Base-by-base conservation (phyloP, 345 rosid species). In the Turnera subulata region DNA sequence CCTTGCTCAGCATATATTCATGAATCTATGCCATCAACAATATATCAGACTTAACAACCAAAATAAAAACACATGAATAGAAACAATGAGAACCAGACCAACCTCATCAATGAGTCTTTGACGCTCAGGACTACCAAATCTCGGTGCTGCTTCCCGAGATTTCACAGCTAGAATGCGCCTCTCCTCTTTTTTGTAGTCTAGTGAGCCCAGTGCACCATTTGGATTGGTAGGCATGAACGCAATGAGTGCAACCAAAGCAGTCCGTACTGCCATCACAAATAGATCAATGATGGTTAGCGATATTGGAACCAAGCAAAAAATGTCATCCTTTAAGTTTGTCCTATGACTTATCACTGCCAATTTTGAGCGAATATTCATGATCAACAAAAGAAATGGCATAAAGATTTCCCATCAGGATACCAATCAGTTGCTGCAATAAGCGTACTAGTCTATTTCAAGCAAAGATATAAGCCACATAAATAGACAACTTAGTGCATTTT, bases 211-310 rank as follows among this genome's bases (percentile, higher is more conserved):
- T 21, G 97, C 99, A 70, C 97, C 97, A 62, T 79, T 87, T 57
- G 99, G 96, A 58, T 62, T 80, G 56, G 94, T 93, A 6, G 99
- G 98, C 98, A 92, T 92, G 75, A 92, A 92, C 1, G 98, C 98
- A 70, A 92, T 86, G 39, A 89, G 82, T 17, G 97, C 96, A 55
- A 89, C 92, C 39, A 93, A 74, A 23, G 99, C 99, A 59, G 96
- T 93, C 64, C 97, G 78, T 59, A 93, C 99, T 93, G 85, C 68
- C 72, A 83, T 75, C 39, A 69, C 26, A 19, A 50, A 58, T 5
- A 10, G 8, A 29, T 33, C 22, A 46, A 23, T 23, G 35, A 29
- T 3, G 4, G 35, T 29, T 3, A 29, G 35, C 35, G 35, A 29
- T n/a, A n/a, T n/a, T n/a, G n/a, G n/a, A n/a, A n/a, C n/a, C n/a